Percentiles rank a stretch among this genome's conserved stretches.
These are phyloP conservation scores for Thozetella sp. DNA, from an alignment of 495 filamentous ascomycete species.

Conservation along the genomic window DNA sequence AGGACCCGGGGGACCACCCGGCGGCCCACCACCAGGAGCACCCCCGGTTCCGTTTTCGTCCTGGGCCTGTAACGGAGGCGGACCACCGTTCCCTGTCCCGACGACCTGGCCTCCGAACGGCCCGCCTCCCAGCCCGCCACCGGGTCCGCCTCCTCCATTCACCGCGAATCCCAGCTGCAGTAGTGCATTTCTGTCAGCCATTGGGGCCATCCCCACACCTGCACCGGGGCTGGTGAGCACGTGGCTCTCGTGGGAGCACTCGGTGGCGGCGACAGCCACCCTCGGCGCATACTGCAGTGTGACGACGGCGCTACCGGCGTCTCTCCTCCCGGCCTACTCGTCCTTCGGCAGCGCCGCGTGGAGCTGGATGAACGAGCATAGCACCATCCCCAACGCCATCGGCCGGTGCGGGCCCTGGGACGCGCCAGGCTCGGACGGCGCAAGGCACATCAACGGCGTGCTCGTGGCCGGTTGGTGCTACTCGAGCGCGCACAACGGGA, in stretches of 20 bases:
- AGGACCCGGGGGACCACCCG: not conserved
- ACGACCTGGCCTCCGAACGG: not conserved
- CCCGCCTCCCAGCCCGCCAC: not conserved
- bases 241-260: not conserved
- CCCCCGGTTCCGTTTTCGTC: not conserved
- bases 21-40: not conserved
- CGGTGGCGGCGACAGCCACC: not conserved
- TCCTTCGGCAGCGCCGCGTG: not conserved
- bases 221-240: not conserved
- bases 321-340: not conserved
- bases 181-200: not conserved
- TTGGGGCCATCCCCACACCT: not conserved
- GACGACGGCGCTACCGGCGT: not conserved
- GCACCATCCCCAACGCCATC: not conserved
- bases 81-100: not conserved
- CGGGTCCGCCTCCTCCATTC: not conserved
- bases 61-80: not conserved
- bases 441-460: not conserved
- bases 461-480: not conserved
- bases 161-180: not conserved
- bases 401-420: not conserved
- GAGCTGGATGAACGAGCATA: slow-evolving; percentile 1
- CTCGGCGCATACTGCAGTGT: not conserved
- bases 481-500: not conserved
- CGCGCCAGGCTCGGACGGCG: not conserved